Evolutionary conservation across 108 stramenopile species (phyloP), one percentile per base, ranked within the genome.

Genomic region (Asterionellopsis glacialis): DNA sequence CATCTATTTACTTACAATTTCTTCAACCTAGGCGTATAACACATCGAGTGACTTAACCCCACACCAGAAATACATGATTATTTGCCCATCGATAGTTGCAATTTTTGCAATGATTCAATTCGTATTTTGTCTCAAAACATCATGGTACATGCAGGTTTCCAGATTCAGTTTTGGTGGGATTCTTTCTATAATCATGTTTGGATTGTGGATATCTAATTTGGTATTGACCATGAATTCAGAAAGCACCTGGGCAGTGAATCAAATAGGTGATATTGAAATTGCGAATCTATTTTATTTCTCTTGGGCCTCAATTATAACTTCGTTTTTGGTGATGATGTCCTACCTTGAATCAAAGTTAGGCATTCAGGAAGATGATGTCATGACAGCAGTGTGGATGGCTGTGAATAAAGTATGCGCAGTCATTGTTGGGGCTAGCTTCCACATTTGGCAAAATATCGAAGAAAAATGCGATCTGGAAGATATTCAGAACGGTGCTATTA

Each of bases 281-380:
- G 80, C 80, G 9, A 81, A 76, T 57, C 48, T 81, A n/a, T 81
- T 76, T 56, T 81, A 75, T 52, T 75, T 72, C 44, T 59, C 67
- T 4, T 81, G 80, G 74, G 69, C 67, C 12, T 56, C 70, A 12
- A 70, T 81, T 21, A 24, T 81, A 14, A 65, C 59, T 27, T 63
- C 75, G 2, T 72, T 72, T 5, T 12, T 76, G 27, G 72, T 66
- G 18, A 69, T 81, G 72, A 63, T 52, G 44, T 69, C 75, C 11
- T 81, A 76, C 51, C 2, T 69, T 10, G 67, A 71, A 38, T 55
- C 50, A 25, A 14, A 47, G 9, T 53, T 76, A 23, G 56, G 63
- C 0, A 11, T 44, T 3, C 45, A 67, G 22, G 33, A 59, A 38
- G 59, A 81, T 12, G 65, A 66, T 41, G n/a, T 45, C 6, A 68